Evolutionary conservation across 2,329 filamentous ascomycete species (phyloP), one percentile per base, ranked within the genome.

Genomic region (Lojkania enalia): DNA sequence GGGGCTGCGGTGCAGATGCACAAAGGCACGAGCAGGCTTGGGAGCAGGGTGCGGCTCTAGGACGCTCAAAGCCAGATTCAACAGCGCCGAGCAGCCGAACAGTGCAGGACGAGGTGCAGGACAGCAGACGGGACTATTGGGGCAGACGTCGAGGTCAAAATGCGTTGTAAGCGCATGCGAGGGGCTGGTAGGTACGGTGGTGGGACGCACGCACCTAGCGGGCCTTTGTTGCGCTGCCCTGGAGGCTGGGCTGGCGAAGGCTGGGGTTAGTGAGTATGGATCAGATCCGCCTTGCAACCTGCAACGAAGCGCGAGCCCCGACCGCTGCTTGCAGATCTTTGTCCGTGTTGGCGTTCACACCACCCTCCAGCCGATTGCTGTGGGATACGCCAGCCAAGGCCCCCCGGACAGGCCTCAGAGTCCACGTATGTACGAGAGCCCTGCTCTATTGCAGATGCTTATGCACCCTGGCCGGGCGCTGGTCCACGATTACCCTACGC

Each of bases 81-180:
- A 48, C 40, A 33, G 49, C 29, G 54, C 45, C 31, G 45, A 39
- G 44, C 30, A 42, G 41, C 39, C 44, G 49, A 36, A 43, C 49
- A 43, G 48, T 35, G 29, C 48, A 56, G 54, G 55, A 52, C 48
- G 48, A 47, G 44, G 20, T 42, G 35, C 46, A 54, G 58, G 42
- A 42, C 48, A 46, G 51, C 49, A 54, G 50, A 42, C 23, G 21
- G 60, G 54, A 57, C n/a, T n/a, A n/a, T 50, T 52, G 43, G 48
- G 51, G 53, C 39, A 48, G 46, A 23, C 25, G 51, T 55, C 51
- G 56, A 54, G 49, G 51, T 46, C 54, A 54, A 54, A 55, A 55
- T 61, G 55, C 54, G 57, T 3, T 52, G 58, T 56, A 56, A 56
- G 47, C 49, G 57, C 55, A 62, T 58, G 61, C 61, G 56, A 61